Conservation (phyloP, 1,284 basidiomycete genomes). For the Ganoderma meredithae region DNA sequence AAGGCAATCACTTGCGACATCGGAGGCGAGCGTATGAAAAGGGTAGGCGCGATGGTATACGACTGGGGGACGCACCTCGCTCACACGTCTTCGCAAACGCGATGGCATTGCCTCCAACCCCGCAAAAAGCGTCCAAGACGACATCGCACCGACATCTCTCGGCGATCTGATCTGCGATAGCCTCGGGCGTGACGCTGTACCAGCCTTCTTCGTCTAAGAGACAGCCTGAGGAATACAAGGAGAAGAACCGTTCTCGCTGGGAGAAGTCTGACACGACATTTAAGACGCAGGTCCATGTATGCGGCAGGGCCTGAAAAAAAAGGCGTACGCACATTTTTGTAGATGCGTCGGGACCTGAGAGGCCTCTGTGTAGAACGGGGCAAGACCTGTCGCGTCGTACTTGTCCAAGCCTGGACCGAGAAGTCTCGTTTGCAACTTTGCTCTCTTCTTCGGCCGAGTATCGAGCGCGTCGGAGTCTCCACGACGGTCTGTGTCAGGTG, state of each 20-base stretch:
- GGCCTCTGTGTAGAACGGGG: slow-evolving; percentile 69
- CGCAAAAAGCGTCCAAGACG: slow-evolving; percentile 94
- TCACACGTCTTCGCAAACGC: slow-evolving; percentile 97
- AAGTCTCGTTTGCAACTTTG: slow-evolving; percentile 39
- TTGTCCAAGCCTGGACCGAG: slow-evolving; percentile 45
- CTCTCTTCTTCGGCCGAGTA: slow-evolving; percentile 42
- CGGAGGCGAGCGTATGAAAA: slow-evolving; percentile 9
- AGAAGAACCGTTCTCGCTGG: slow-evolving; percentile 85
- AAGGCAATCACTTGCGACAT: slow-evolving; percentile 82
- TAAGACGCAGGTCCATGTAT: slow-evolving; percentile 8
- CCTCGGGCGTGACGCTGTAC: slow-evolving; percentile 97
- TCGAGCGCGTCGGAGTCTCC: slow-evolving; percentile 8
- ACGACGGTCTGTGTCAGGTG: neutral
- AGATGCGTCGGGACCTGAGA: slow-evolving; percentile 79
- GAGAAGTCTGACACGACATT: slow-evolving; percentile 70
- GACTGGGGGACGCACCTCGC: slow-evolving; percentile 62
- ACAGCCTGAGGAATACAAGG: slow-evolving; percentile 80
- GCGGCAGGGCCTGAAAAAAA: slow-evolving; percentile 10
- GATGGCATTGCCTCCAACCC: slow-evolving; percentile 97
- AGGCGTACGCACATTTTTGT: slow-evolving; percentile 74
- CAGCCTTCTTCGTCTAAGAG: slow-evolving; percentile 90
- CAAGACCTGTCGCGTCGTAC: slow-evolving; percentile 75
- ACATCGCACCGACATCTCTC: slow-evolving; percentile 88
- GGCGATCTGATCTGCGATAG: slow-evolving; percentile 91
- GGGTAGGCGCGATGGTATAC: slow-evolving; percentile 6